Base-by-base conservation (phyloP, 257 asterid species). In the Solanum corneliomulleri region DNA sequence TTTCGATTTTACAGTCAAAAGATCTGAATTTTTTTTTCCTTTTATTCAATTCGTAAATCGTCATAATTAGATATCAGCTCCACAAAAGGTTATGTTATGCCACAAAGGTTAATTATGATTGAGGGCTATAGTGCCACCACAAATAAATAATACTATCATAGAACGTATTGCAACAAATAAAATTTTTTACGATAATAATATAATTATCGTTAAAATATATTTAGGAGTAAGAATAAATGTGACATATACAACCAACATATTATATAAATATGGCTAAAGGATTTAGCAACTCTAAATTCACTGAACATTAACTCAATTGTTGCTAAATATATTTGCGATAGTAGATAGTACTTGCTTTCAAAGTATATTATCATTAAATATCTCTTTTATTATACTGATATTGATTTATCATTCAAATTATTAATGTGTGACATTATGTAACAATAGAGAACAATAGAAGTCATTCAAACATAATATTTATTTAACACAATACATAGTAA, bases 171-270 rank as follows among this genome's bases (percentile, higher is more conserved):
- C 62, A 18, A 18, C 4, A 56, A 56, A 56, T 3, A 56, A 56
- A 16, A 0, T 0, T 1, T 56, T 56, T 56, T 18, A 56, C 1
- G 1, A 0, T 2, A 56, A 18, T 52, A 52, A 52, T 52, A 16
- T 52, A 52, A 52, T 52, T 52, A 52, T 56, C n/a, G 4, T 56
- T 56, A 56, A 18, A 6, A 56, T 56, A 56, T 56, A 56, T 6
- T 56, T 56, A 56, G 62, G 10, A 18, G 4, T 18, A 56, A 56
- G 7, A 56, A 56, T 56, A 56, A 56, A 56, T 56, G 18, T 56
- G n/a, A 1, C 7, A 7, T 2, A 18, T 56, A 3, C 1, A 2
- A 56, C 11, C n/a, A 56, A 56, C 4, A 18, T 18, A 18, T 3
- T 56, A 18, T 56, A 18, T 56, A 56, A 56, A 18, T 18, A 56